Conservation (phyloP, 1,139 yeast species). For the Magnusiomyces clavatus region DNA sequence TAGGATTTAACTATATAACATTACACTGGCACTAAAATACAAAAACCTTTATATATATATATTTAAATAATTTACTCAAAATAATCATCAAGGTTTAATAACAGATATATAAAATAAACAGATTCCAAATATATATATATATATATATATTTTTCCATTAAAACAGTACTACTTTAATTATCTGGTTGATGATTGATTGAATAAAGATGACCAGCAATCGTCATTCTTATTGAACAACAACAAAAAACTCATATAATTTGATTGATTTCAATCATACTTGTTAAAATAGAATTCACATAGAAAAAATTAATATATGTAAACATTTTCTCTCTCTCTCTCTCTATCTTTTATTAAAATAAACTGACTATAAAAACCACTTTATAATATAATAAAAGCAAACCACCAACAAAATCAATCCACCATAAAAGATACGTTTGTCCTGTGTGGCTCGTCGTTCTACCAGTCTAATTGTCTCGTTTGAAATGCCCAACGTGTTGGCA, state of each 20-base stretch:
- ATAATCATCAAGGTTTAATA: too few species aligned
- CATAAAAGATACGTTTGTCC: constrained; percentile 84
- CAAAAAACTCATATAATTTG: too few species aligned
- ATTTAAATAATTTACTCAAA: not conserved
- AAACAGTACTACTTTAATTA: too few species aligned
- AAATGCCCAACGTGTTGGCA: constrained; percentile 76
- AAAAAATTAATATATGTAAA: not conserved
- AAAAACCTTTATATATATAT: not conserved
- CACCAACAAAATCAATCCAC: constrained; percentile 57
- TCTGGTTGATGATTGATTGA: too few species aligned
- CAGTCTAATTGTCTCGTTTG: constrained; percentile 72
- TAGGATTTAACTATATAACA: too few species aligned
- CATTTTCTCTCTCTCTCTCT: not conserved
- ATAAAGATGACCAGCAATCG: too few species aligned
- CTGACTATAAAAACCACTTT: constrained; percentile 47
- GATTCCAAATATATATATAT: too few species aligned
- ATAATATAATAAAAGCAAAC: constrained; percentile 63
- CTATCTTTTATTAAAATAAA: not conserved
- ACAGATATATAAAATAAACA: too few species aligned
- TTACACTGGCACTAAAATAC: too few species aligned
- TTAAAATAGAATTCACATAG: not conserved
- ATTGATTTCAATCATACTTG: too few species aligned
- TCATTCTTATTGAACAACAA: too few species aligned
- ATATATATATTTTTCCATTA: too few species aligned
- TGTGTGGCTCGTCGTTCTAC: constrained; percentile 81